These are phyloP conservation scores for Lenwebbia sp. DNA, from an alignment of 345 rosid genomes.

Conservation along the genomic window DNA sequence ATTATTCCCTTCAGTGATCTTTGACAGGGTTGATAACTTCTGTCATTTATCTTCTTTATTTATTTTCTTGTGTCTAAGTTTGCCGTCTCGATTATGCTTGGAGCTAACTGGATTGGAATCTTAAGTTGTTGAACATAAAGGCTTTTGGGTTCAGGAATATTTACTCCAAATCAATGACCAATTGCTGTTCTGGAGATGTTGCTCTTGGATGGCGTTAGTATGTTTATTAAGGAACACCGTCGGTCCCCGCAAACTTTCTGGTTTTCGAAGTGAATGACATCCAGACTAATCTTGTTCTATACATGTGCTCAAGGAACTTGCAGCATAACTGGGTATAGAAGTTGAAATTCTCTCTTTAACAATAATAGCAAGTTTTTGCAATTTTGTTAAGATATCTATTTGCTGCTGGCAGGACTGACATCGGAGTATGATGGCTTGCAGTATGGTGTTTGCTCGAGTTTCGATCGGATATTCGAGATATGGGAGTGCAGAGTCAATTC, in stretches of 20 bases:
- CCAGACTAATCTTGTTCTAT: neutral
- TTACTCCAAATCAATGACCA: neutral
- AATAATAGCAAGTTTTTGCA: neutral
- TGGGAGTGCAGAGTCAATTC: neutral
- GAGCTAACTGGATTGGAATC: neutral
- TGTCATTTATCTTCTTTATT: neutral
- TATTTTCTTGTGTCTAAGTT: neutral
- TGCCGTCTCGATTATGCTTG: neutral
- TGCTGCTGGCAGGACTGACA: neutral
- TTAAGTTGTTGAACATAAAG: neutral
- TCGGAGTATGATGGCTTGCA: neutral
- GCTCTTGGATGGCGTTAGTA: neutral
- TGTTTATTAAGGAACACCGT: neutral
- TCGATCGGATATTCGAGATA: neutral
- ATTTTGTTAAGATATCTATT: neutral
- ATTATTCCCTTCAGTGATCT: neutral
- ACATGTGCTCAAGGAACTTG: neutral
- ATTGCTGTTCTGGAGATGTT: neutral
- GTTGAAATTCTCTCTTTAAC: neutral
- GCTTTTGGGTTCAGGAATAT: neutral
- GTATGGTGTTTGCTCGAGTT: neutral
- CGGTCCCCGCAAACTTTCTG: neutral
- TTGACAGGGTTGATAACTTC: neutral
- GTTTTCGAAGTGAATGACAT: neutral
- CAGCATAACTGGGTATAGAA: neutral